Evolutionary conservation across 2,329 filamentous ascomycete species (phyloP).

Genomic region (Kalmusia sp.): DNA sequence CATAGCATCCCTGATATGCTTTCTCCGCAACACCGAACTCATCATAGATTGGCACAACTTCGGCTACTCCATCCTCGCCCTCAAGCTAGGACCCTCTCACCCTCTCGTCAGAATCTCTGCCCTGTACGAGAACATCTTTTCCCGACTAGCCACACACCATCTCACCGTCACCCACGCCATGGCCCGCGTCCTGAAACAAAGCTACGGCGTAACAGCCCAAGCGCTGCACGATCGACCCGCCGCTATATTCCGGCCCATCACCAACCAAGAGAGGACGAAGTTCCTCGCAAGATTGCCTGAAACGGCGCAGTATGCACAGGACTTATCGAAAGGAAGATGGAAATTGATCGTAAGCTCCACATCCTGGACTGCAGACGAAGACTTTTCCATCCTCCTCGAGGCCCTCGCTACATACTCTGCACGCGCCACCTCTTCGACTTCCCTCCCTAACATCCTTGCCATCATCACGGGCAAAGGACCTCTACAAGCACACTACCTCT

Average conservation of each 20-base stretch:
- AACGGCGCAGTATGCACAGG: constrained; percentile 65
- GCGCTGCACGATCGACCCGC: constrained; percentile 78
- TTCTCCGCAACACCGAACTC: constrained; percentile 79
- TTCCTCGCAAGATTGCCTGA: constrained; percentile 73
- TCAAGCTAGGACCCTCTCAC: constrained; percentile 69
- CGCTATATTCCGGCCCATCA: constrained; percentile 77
- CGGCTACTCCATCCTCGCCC: constrained; percentile 87
- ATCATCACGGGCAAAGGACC: constrained; percentile 97
- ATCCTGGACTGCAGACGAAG: constrained; percentile 96
- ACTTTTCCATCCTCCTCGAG: constrained; percentile 86
- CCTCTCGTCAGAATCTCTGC: constrained; percentile 80
- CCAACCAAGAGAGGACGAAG: constrained; percentile 46
- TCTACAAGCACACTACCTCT: constrained; percentile 77
- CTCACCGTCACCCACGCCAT: constrained; percentile 92
- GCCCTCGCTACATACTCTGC: constrained; percentile 78
- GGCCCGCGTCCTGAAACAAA: constrained; percentile 72
- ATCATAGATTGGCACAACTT: constrained; percentile 99
- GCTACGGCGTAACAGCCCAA: constrained; percentile 70
- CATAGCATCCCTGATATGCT: constrained; percentile 74
- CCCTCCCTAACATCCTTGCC: constrained; percentile 74
- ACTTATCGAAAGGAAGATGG: constrained; percentile 65
- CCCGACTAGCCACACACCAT: constrained; percentile 73
- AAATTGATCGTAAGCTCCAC: constrained; percentile 89
- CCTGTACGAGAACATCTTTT: constrained; percentile 77
- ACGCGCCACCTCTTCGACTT: constrained; percentile 51